These are phyloP conservation scores for Saccharomycopsis babjevae DNA, from an alignment of 805 yeast species.

Conservation along the genomic window DNA sequence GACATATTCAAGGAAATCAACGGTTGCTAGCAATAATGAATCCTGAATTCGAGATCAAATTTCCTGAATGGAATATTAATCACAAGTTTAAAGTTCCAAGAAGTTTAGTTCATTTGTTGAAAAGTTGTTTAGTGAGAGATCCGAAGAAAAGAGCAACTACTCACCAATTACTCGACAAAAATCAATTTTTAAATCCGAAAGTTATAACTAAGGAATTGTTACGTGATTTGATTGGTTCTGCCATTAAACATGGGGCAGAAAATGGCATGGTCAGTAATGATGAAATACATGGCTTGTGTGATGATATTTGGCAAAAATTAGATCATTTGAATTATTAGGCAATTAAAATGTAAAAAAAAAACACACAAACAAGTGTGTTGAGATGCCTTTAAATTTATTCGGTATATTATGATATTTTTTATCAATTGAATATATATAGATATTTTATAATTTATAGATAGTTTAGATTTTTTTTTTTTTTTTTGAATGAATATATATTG, in stretches of 20 bases:
- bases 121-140: constrained; percentile 60
- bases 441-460: neutral
- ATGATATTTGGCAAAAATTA: constrained; percentile 50
- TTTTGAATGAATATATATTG: neutral
- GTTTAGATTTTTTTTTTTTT: neutral
- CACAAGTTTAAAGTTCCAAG: constrained; percentile 42
- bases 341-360: neutral
- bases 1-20: constrained; percentile 63
- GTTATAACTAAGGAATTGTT: constrained; percentile 58
- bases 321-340: constrained; percentile 12
- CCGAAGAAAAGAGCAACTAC: constrained; percentile 60
- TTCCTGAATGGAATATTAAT: constrained; percentile 42
- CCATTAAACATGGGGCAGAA: constrained; percentile 62
- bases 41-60: constrained; percentile 62
- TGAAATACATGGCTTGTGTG: constrained; percentile 38
- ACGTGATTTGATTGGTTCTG: constrained; percentile 61
- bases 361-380: neutral
- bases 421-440: no score
- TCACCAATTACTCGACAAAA: constrained; percentile 41
- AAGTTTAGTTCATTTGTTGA: constrained; percentile 60
- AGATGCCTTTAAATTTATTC: no score
- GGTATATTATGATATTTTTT: no score
- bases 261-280: constrained; percentile 31
- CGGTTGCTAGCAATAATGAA: constrained; percentile 78
- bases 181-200: constrained; percentile 67